Evolutionary conservation across 257 asterid species (phyloP).

Genomic region (Solanum virginianum): DNA sequence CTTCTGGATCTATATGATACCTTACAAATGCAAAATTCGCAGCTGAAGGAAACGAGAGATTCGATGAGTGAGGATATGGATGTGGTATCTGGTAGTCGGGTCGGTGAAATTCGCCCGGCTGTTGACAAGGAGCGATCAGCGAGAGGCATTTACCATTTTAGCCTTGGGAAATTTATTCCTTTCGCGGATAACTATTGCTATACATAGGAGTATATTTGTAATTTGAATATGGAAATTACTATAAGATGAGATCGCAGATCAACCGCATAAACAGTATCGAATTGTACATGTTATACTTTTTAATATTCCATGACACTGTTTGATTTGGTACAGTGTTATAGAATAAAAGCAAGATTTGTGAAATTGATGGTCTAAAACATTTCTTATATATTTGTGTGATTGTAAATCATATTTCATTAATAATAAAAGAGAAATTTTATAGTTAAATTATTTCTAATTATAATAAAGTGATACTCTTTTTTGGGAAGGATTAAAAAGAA

Average conservation of each 20-base stretch:
- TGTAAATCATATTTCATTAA: too few relatives aligned
- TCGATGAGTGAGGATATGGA: neutral
- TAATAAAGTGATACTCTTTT: too few relatives aligned
- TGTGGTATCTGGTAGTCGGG: neutral
- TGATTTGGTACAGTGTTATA: too few relatives aligned
- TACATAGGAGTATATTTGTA: neutral
- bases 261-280: neutral
- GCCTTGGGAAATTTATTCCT: neutral
- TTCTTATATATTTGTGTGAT: too few relatives aligned
- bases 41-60: neutral
- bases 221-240: neutral
- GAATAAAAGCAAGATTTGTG: too few relatives aligned
- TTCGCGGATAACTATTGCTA: neutral
- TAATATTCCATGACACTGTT: too few relatives aligned
- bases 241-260: neutral
- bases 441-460: too few relatives aligned
- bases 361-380: too few relatives aligned
- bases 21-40: neutral
- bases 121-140: neutral
- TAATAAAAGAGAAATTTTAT: too few relatives aligned
- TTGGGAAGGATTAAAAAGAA: too few relatives aligned
- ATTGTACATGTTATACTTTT: neutral
- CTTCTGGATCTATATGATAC: neutral
- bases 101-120: neutral
- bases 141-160: neutral